phyloP scores from a whole-genome alignment of 106 monocot species.

The Triglochin maritima region DNA sequence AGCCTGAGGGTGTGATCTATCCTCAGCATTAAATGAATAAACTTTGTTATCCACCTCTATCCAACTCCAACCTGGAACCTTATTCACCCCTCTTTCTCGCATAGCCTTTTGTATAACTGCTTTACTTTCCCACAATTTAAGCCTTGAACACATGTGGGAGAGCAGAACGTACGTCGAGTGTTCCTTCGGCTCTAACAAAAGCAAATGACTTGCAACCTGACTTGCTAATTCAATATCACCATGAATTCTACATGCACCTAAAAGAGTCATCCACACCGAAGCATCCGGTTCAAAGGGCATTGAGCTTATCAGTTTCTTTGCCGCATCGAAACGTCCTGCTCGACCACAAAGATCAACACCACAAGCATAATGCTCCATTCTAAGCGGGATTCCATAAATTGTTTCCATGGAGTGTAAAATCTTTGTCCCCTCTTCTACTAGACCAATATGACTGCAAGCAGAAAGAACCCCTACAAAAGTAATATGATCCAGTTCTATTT shows the following conservation, averaged over 20 bases:
- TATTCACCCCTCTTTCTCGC: slow-evolving; percentile 55
- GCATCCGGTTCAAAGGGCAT: slow-evolving; percentile 73
- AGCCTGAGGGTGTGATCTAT: slow-evolving; percentile 43
- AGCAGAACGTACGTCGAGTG: slow-evolving; percentile 65
- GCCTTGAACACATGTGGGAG: slow-evolving; percentile 41
- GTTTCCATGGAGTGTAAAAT: slow-evolving; percentile 40
- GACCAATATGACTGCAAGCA: slow-evolving; percentile 71
- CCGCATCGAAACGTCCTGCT: slow-evolving; percentile 46
- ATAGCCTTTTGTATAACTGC: slow-evolving; percentile 50
- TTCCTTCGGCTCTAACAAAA: slow-evolving; percentile 26
- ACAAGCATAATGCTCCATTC: slow-evolving; percentile 92
- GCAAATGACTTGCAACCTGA: slow-evolving; percentile 26
- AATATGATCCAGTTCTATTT: slow-evolving; percentile 50
- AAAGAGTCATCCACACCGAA: slow-evolving; percentile 61
- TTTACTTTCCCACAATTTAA: slow-evolving; percentile 48
- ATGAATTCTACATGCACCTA: slow-evolving; percentile 66
- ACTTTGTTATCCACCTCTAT: slow-evolving; percentile 61
- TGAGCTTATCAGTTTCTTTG: slow-evolving; percentile 34
- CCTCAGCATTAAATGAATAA: slow-evolving; percentile 78
- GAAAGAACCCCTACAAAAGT: slow-evolving; percentile 72
- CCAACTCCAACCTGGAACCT: slow-evolving; percentile 95
- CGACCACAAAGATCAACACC: slow-evolving; percentile 77
- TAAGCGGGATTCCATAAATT: slow-evolving; percentile 28
- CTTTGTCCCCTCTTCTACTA: slow-evolving; percentile 41
- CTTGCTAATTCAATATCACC: slow-evolving; percentile 54